Evolutionary conservation across 495 filamentous ascomycete genomes (phyloP), one percentile per base, ranked within the genome.

Genomic region (Penicillium riverlandense): DNA sequence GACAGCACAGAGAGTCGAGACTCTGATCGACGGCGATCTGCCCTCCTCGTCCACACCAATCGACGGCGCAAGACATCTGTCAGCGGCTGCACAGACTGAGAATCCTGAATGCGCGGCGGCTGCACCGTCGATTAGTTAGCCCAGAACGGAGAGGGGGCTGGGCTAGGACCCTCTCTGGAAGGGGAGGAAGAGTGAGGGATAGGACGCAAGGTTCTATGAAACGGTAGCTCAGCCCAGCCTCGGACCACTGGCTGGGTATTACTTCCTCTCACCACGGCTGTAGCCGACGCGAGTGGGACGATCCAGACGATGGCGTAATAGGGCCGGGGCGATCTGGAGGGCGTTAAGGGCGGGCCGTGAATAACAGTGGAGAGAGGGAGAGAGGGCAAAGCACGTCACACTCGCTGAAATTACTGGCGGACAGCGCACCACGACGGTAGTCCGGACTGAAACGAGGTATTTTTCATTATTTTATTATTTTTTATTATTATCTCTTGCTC

Each of bases 351-450:
- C 45, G 52, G 52, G 37, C 48, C 49, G 55, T 50, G 55, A 53
- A 49, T 56, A 53, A 55, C 43, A 45, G 49, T 48, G 49, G 49
- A 35, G 45, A 48, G 36, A 12, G 31, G 35, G 36, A 31, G 16
- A 45, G 37, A 22, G 22, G 22, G 22, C 22, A 54, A 34, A 51
- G 50, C 51, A 54, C 48, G 62, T 67, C 61, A 63, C 62, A 62
- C 55, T 48, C 49, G 16, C 13, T 32, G 29, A 48, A 64, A 59
- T 51, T 57, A 63, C 47, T 69, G 66, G 66, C 34, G 44, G 39
- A 65, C 61, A 69, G 40, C 5, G 44, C 54, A 67, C 66, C 66
- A 69, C 66, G 63, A 61, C 63, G 55, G 53, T 56, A 58, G 52
- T 54, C 57, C 58, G 52, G 49, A 57, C 49, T 40, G 49, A 49